These are phyloP conservation scores for Lanmaoa pseudosensibilis DNA, from an alignment of 768 basidiomycete species.

Conservation along the genomic window DNA sequence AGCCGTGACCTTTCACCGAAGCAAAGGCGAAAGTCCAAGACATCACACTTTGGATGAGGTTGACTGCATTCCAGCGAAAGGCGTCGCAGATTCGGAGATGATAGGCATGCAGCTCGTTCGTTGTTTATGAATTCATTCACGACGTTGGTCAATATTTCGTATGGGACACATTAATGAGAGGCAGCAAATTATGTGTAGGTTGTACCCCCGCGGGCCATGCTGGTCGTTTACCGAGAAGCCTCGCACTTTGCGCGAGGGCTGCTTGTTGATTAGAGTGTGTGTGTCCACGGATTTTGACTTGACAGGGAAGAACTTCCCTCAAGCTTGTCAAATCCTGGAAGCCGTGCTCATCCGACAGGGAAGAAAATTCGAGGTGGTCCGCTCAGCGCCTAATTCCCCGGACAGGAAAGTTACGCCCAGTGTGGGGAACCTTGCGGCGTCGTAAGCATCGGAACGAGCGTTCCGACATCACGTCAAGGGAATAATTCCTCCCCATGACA, in stretches of 20 bases:
- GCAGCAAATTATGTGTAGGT: conserved; percentile 1
- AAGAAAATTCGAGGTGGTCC: background rate
- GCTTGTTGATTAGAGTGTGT: conserved; percentile 8
- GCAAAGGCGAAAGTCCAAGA: background rate
- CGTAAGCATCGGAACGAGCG: conserved; percentile 9
- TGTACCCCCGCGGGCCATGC: conserved; percentile 18
- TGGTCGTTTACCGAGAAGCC: conserved; percentile 16
- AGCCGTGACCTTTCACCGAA: conserved; percentile 4
- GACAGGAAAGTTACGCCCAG: conserved; percentile 16
- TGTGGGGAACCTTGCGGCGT: background rate
- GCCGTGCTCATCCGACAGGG: conserved; percentile 10
- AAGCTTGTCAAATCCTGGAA: conserved; percentile 17
- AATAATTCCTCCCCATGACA: background rate
- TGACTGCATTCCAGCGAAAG: background rate
- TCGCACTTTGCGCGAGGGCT: conserved; percentile 19
- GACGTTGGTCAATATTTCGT: background rate
- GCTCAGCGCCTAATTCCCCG: conserved; percentile 20
- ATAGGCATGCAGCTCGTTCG: conserved; percentile 2
- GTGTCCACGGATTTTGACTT: conserved; percentile 18
- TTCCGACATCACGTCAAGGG: conserved; percentile 16
- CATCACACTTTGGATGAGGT: background rate
- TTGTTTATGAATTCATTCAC: background rate
- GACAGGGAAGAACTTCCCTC: conserved; percentile 4
- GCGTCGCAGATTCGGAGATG: conserved; percentile 1
- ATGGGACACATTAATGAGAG: conserved; percentile 5